Evolutionary conservation across 371 early-diverging fungal genomes (phyloP).

Genomic region (Mortierella sp.): DNA sequence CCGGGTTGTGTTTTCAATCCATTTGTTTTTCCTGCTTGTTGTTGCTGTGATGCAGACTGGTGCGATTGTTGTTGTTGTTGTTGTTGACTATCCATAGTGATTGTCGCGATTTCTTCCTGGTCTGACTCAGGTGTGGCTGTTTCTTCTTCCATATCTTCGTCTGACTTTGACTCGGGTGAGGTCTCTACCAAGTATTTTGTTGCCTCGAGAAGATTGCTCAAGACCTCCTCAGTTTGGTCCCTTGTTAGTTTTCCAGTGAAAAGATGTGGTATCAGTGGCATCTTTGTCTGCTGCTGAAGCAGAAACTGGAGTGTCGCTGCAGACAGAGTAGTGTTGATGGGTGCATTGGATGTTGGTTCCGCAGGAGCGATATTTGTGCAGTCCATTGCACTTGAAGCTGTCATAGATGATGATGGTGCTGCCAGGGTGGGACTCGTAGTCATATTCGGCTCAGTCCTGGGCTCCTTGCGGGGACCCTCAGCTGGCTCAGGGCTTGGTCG

Average conservation of each 20-base stretch:
- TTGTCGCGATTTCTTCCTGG: too few species aligned
- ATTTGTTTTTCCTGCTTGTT: background rate
- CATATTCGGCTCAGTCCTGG: background rate
- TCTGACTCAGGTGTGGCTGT: too few species aligned
- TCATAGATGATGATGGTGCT: background rate
- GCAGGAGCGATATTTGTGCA: too few species aligned
- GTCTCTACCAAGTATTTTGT: slow-evolving; percentile 7
- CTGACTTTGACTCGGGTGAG: background rate
- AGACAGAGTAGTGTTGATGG: slow-evolving; percentile 6
- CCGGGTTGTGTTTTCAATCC: slow-evolving; percentile 47
- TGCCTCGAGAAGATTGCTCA: slow-evolving; percentile 6
- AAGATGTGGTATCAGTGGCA: slow-evolving; percentile 7
- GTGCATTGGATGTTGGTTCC: background rate
- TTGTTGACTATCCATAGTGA: background rate
- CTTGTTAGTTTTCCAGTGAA: slow-evolving; percentile 4
- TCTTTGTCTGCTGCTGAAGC: slow-evolving; percentile 7
- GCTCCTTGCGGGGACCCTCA: slow-evolving; percentile 2
- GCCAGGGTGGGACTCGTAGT: background rate
- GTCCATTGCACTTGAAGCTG: background rate
- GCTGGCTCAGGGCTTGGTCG: slow-evolving; percentile 6
- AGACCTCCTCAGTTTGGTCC: slow-evolving; percentile 1
- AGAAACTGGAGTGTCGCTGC: slow-evolving; percentile 12
- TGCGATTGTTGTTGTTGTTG: background rate
- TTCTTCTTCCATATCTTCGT: too few species aligned
- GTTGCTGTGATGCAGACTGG: background rate